Percentiles rank a stretch among this genome's conserved stretches.
phyloP scores from a whole-genome alignment of 1,139 yeast genomes.

The Saccharomyces hybrid region DNA sequence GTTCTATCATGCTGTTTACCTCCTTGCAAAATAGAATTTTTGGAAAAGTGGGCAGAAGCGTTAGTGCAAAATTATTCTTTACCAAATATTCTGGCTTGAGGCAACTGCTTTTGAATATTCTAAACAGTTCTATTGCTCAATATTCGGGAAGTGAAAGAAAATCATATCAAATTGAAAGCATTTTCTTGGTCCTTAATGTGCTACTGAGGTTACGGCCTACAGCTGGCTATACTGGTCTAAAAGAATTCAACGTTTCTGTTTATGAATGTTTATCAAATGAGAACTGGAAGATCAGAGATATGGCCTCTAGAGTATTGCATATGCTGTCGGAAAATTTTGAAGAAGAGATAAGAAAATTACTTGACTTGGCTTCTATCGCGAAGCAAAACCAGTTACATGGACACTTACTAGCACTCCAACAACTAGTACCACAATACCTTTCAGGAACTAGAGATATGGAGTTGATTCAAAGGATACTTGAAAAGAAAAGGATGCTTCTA shows the following conservation, averaged over 20 bases:
- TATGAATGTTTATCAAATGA: conserved; percentile 42
- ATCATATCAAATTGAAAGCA: conserved; percentile 41
- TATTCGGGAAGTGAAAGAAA: background rate
- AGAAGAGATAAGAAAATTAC: conserved; percentile 19
- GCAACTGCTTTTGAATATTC: conserved; percentile 40
- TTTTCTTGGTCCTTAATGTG: conserved; percentile 70
- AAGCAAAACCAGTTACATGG: conserved; percentile 54
- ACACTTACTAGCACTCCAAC: conserved; percentile 37
- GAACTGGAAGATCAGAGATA: conserved; percentile 79
- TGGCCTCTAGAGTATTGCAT: conserved; percentile 68
- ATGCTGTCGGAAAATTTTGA: conserved; percentile 38
- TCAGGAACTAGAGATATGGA: background rate
- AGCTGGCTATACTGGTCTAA: conserved; percentile 45
- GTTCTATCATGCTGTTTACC: conserved; percentile 89
- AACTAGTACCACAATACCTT: background rate
- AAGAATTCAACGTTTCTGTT: conserved; percentile 44
- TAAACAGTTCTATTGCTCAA: conserved; percentile 24
- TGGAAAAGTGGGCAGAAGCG: conserved; percentile 45
- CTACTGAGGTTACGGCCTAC: conserved; percentile 60
- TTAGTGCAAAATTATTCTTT: conserved; percentile 64
- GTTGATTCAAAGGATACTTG: background rate
- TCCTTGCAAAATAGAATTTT: conserved; percentile 73
- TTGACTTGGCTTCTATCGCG: conserved; percentile 6
- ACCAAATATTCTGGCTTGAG: conserved; percentile 50
- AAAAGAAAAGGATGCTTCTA: background rate